A percentile compares a stretch with the other conserved stretches of the same genome.
These are phyloP conservation scores for Vaccinium darrowii DNA, from an alignment of 148 eudicot species.

Conservation along the genomic window DNA sequence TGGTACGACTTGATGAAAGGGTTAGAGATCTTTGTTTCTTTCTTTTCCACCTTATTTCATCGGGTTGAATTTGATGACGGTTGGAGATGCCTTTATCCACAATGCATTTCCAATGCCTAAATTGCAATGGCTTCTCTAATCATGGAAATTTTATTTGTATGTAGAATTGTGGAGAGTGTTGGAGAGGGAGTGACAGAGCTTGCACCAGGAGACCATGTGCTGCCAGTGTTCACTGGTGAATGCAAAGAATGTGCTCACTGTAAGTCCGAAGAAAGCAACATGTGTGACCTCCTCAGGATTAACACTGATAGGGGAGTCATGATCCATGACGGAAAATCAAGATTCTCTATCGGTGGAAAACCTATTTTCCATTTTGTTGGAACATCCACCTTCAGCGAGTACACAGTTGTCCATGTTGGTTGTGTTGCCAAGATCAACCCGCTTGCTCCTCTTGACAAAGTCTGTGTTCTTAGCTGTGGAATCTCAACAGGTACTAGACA, in stretches of 20 bases:
- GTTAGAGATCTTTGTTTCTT: background rate
- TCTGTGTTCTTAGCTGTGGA: slow-evolving; percentile 41
- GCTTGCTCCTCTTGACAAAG: slow-evolving; percentile 34
- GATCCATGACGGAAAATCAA: slow-evolving; percentile 35
- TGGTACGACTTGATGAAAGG: background rate
- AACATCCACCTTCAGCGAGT: slow-evolving; percentile 43
- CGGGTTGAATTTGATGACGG: background rate
- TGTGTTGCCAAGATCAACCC: slow-evolving; percentile 31
- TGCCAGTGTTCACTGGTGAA: slow-evolving; percentile 39
- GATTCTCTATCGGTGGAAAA: slow-evolving; percentile 35
- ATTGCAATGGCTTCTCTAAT: background rate
- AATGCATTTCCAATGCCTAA: background rate
- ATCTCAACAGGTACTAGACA: slow-evolving; percentile 33
- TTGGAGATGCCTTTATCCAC: too few relatives aligned
- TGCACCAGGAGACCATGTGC: slow-evolving; percentile 38
- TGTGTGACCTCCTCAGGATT: slow-evolving; percentile 31
- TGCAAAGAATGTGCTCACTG: slow-evolving; percentile 43
- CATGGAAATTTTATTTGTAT: background rate
- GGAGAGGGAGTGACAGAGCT: slow-evolving; percentile 40
- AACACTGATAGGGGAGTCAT: slow-evolving; percentile 34
- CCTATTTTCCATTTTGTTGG: slow-evolving; percentile 36
- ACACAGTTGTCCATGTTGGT: slow-evolving; percentile 37
- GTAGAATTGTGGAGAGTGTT: slow-evolving; percentile 43
- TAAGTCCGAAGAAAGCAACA: slow-evolving; percentile 37
- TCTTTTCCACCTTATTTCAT: background rate